phyloP scores from a whole-genome alignment of 108 stramenopile genomes.

The Cyclotella choctawhatcheeana region DNA sequence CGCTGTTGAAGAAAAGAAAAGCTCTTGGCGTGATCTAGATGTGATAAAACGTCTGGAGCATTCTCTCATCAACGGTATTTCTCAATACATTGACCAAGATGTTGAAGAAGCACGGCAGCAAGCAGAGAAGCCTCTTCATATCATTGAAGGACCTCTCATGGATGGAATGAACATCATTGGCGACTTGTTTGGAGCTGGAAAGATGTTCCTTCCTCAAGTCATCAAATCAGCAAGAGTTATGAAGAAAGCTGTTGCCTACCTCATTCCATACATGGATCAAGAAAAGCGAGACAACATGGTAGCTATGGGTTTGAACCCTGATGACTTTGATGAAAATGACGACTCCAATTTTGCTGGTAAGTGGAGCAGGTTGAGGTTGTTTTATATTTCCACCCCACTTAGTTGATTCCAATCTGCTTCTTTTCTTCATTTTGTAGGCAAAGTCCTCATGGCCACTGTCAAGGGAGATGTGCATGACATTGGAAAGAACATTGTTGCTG shows the following conservation, averaged over 20 bases:
- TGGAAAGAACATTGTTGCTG: slow-evolving; percentile 99
- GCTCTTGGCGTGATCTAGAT: slow-evolving; percentile 86
- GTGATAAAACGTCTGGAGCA: slow-evolving; percentile 94
- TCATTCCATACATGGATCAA: slow-evolving; percentile 99
- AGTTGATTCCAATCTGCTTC: too few species aligned
- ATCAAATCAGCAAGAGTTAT: slow-evolving; percentile 99
- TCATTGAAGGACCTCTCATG: slow-evolving; percentile 99
- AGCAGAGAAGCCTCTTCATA: slow-evolving; percentile 86
- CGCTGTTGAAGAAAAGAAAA: slow-evolving; percentile 65
- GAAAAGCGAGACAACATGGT: slow-evolving; percentile 93
- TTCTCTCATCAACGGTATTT: slow-evolving; percentile 97
- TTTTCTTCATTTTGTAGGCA: slow-evolving; percentile 57
- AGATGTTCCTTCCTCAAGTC: slow-evolving; percentile 99
- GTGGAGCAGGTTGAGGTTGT: neutral
- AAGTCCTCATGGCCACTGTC: slow-evolving; percentile 98
- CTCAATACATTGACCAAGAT: slow-evolving; percentile 90
- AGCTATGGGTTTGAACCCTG: slow-evolving; percentile 88
- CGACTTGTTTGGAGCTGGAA: slow-evolving; percentile 98
- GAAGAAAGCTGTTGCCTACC: slow-evolving; percentile 99
- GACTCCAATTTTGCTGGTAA: slow-evolving; percentile 87
- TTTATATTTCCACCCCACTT: slow-evolving; percentile 8
- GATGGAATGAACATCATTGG: slow-evolving; percentile 99
- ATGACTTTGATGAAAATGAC: slow-evolving; percentile 78
- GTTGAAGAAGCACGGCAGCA: slow-evolving; percentile 88
- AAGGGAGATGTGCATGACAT: slow-evolving; percentile 99